These are phyloP conservation scores for Guadua angustifolia DNA, from an alignment of 176 grass and related monocot genomes.

Conservation along the genomic window DNA sequence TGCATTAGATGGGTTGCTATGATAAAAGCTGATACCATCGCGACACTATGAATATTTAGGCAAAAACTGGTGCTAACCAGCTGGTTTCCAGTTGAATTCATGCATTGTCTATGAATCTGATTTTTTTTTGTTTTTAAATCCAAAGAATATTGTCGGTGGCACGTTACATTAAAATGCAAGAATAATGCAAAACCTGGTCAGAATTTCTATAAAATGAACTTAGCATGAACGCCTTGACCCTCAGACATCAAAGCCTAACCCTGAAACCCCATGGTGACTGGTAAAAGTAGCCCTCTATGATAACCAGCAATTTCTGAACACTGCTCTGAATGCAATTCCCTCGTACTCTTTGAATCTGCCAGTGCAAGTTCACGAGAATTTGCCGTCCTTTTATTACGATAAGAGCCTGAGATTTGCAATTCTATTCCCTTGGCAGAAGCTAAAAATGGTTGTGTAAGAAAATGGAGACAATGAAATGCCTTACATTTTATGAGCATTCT, in stretches of 20 bases:
- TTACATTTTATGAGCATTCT: not conserved
- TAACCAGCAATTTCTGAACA: not conserved
- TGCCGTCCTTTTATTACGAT: not conserved
- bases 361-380: conserved; percentile 2
- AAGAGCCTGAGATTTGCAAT: not conserved
- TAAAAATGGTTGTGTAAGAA: not conserved
- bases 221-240: not conserved
- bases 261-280: not conserved
- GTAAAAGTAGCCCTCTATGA: not conserved
- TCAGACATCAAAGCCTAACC: not conserved
- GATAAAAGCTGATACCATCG: not conserved
- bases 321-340: not conserved
- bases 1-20: not conserved
- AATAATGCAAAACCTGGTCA: not conserved
- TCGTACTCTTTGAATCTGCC: not conserved
- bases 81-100: not conserved
- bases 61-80: not conserved
- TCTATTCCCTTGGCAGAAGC: not conserved
- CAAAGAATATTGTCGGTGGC: not conserved
- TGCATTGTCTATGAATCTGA: not conserved
- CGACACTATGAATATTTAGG: not conserved
- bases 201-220: not conserved
- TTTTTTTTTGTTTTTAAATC: not conserved
- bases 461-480: not conserved
- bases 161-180: not conserved